Evolutionary conservation across 352 stramenopile genomes (phyloP), one percentile per base, ranked within the genome.

Genomic region (Globisporangium heterothallicum): DNA sequence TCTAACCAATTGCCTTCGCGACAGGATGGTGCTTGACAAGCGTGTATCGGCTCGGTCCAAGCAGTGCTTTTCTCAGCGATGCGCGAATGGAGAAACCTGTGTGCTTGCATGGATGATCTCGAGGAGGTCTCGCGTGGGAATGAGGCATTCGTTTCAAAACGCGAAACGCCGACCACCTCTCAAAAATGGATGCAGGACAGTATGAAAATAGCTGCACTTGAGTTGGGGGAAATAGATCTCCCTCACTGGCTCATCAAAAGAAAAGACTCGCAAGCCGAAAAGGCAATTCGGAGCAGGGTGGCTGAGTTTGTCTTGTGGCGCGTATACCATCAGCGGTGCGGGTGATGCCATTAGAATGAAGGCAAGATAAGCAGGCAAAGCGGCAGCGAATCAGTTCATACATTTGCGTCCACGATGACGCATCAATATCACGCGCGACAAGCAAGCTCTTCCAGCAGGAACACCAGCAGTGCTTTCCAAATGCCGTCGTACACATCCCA

Each of bases 401-500:
- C 8, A n/a, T 52, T 41, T 7, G 27, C 16, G 32, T 21, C 16
- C 27, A 29, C 9, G n/a, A 52, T 40, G 45, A 52, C 30, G 22
- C 18, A 32, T 19, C 32, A 52, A 25, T 52, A 52, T 41, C 19
- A 21, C 36, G 18, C 4, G 14, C 12, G 3, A 18, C 32, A 10
- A 16, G 1, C 6, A 3, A 38, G 32, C 14, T 1, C 32, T 38
- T 10, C n/a, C 26, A 30, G 18, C n/a, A 53, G 10, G 8, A 60
- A 27, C 41, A 14, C 42, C 34, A 62, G 35, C 13, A 58, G 58
- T 26, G 32, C 50, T 24, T 84, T 76, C 48, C 66, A 79, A 44
- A 74, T 78, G 60, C 52, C 71, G 8, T 41, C 70, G 35, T 74
- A 77, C 46, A 80, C 57, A 14, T 80, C 67, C 1, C 70, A 77